A percentile compares a stretch with the other conserved stretches of the same genome.
Evolutionary conservation across 139 green algal species (phyloP).

Genomic region (Astrephomene gubernaculifera): DNA sequence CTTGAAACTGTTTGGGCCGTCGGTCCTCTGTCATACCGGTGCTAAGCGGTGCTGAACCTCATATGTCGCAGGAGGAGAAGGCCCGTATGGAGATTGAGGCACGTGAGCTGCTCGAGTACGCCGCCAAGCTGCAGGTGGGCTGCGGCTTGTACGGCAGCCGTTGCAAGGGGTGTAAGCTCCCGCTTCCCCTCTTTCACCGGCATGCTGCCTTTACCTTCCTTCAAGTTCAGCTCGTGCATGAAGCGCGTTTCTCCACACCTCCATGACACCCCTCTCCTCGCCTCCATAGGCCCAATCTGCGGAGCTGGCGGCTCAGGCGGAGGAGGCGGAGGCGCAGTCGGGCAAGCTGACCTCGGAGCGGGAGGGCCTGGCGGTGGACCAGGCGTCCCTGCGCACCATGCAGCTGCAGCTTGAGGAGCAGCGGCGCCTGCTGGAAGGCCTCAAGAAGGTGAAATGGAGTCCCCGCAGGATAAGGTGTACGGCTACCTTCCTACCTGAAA

Average conservation of each 20-base stretch:
- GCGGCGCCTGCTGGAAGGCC: background rate
- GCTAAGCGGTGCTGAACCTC: too few relatives aligned
- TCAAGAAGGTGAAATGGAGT: conserved; percentile 52
- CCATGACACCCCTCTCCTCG: background rate
- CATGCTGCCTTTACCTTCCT: too few relatives aligned
- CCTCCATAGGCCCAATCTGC: conserved; percentile 37
- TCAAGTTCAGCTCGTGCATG: too few relatives aligned
- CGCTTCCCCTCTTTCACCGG: too few relatives aligned
- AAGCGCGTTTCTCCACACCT: too few relatives aligned
- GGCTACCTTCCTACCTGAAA: too few relatives aligned
- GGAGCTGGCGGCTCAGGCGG: conserved; percentile 47
- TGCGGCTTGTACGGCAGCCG: too few relatives aligned
- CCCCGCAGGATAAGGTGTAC: too few relatives aligned
- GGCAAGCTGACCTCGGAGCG: background rate
- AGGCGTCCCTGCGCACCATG: background rate
- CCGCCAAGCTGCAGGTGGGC: conserved; percentile 43
- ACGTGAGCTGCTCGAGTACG: conserved; percentile 53
- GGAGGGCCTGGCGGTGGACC: background rate
- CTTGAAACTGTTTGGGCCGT: too few relatives aligned
- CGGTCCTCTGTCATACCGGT: too few relatives aligned
- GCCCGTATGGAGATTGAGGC: conserved; percentile 47
- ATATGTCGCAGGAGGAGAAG: conserved; percentile 39
- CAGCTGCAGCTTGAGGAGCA: conserved; percentile 50
- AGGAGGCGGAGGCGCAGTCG: background rate
- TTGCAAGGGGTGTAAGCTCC: too few relatives aligned